Evolutionary conservation across 495 filamentous ascomycete genomes (phyloP).

Genomic region (Xylaria cubensis): DNA sequence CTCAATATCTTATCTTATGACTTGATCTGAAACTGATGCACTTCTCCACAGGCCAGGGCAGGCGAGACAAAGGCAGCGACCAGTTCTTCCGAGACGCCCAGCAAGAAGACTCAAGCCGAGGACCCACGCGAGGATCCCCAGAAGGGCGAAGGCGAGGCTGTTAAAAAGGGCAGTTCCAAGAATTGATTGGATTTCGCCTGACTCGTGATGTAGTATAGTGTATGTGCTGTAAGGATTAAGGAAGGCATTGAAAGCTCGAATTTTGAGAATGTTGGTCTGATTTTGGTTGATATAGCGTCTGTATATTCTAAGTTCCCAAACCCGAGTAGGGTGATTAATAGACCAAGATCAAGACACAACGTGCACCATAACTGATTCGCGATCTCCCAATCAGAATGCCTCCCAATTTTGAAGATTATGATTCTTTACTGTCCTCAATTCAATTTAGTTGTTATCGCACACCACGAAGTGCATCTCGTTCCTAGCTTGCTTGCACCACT

Average conservation of each 20-base stretch:
- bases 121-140: slow-evolving; percentile 36
- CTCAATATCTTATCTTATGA: not conserved
- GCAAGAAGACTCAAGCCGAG: slow-evolving; percentile 43
- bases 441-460: not conserved
- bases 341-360: not conserved
- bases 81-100: slow-evolving; percentile 33
- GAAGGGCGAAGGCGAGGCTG: slow-evolving; percentile 36
- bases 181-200: not conserved
- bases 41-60: slow-evolving; percentile 17
- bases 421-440: not conserved
- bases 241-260: not conserved
- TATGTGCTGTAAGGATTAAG: not conserved
- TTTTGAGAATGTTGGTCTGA: not conserved
- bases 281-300: not conserved
- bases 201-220: slow-evolving; percentile 1
- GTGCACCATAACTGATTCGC: not conserved
- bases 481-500: slow-evolving; percentile 20
- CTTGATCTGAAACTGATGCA: not conserved
- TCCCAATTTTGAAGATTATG: not conserved
- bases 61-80: slow-evolving; percentile 33
- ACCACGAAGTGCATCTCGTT: not conserved
- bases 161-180: slow-evolving; percentile 33
- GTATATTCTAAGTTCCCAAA: not conserved
- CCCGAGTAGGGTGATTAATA: not conserved
- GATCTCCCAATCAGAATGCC: not conserved